Base-by-base conservation (phyloP, 176 grass and related monocot species). In the Raddia distichophylla region DNA sequence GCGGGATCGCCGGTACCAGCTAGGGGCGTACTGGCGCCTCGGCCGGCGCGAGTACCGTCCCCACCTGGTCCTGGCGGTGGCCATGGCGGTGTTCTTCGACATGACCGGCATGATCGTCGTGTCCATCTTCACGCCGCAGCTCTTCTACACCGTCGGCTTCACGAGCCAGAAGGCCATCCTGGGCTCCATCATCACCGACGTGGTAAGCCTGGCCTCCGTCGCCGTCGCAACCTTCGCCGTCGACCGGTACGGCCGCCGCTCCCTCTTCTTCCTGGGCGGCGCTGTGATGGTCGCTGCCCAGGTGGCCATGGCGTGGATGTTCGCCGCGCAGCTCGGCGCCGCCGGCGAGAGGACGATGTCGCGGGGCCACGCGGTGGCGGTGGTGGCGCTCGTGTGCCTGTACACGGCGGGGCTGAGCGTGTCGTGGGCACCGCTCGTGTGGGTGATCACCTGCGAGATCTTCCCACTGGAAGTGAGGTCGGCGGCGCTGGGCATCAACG, bases 381-480 rank as follows among this genome's bases (percentile, higher is more conserved):
- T 97, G 76, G 81, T 97, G 62, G 78, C 82, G 77, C 47, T 97
- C 12, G 81, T 91, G 80, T 97, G 94, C 64, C 1, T 83, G 14
- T 97, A 85, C 71, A 76, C 87, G 44, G 94, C 86, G 0, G 94
- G 82, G 14, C 86, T 93, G 9, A 87, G 91, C 9, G 82, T 83
- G 84, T 97, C 94, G 13, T 97, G 94, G 94, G 94, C 89, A 0
- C 91, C 94, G 15, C 84, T 97, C 22, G 86, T 76, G 64, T 93
- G 89, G 94, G 77, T 97, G 64, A 37, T 97, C 3, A 78, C 78
- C 5, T 85, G 91, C 76, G 89, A 97, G 87, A 93, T 93, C 56
- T 97, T 89, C 71, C 94, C 94, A 15, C 84, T 97, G 10, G 94
- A 97, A 86, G 83, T 97, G 64, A 85, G 91, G 57, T 93, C 94